Conservation (phyloP, 192 early-diverging fungal genomes). For the Coemansia aciculifera region DNA sequence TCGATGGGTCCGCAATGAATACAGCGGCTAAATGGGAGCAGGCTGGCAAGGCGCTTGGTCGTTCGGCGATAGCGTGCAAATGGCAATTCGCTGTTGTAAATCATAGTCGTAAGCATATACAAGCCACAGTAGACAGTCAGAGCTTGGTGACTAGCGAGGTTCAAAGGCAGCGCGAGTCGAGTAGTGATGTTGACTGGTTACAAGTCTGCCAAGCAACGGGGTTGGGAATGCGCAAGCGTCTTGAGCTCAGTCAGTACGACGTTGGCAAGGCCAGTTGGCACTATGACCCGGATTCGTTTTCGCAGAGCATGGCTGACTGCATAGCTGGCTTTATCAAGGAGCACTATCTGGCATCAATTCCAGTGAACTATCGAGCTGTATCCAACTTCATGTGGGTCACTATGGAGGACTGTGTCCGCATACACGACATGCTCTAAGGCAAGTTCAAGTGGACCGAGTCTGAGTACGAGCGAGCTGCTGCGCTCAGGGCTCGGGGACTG, state of each 20-base stretch:
- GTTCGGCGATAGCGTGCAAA: not conserved
- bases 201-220: not conserved
- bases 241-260: slow-evolving; percentile 8
- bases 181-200: not conserved
- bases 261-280: slow-evolving; percentile 9
- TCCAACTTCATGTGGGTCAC: too few species aligned
- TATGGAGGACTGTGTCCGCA: too few species aligned
- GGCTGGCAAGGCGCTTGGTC: not conserved
- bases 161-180: not conserved
- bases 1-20: not conserved
- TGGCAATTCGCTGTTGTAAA: not conserved
- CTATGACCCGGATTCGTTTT: slow-evolving; percentile 11
- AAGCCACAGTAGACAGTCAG: not conserved
- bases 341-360: too few species aligned
- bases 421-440: too few species aligned
- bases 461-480: too few species aligned
- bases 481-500: too few species aligned
- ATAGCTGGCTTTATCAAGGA: too few species aligned
- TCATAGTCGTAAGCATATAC: not conserved
- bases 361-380: too few species aligned
- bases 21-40: not conserved
- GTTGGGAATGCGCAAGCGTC: not conserved
- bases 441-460: too few species aligned
- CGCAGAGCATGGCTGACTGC: not conserved
- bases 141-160: not conserved